Conservation (phyloP, 2,329 filamentous ascomycete species). For the Cercospora nicotianae region DNA sequence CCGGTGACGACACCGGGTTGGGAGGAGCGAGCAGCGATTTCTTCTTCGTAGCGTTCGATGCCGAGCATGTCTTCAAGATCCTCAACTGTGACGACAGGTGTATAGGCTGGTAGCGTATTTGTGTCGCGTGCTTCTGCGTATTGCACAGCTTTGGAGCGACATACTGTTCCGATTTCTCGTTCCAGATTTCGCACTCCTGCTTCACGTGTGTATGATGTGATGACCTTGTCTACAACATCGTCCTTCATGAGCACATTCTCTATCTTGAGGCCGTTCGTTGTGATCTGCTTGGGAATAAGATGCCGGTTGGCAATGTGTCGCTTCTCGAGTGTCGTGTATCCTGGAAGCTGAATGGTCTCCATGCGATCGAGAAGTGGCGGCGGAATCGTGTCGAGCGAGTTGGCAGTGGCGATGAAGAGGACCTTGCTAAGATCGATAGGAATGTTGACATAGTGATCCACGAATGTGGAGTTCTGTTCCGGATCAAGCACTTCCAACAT, state of each 20-base stretch:
- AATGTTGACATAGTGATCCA: slow-evolving; percentile 93
- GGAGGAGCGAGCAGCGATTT: slow-evolving; percentile 80
- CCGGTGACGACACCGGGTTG: slow-evolving; percentile 93
- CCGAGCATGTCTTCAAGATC: slow-evolving; percentile 91
- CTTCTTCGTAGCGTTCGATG: slow-evolving; percentile 90
- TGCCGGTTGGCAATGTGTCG: slow-evolving; percentile 90
- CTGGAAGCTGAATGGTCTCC: slow-evolving; percentile 91
- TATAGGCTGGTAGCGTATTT: slow-evolving; percentile 65
- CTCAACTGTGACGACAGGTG: slow-evolving; percentile 67
- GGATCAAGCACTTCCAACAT: slow-evolving; percentile 98
- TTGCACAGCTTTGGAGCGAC: slow-evolving; percentile 91
- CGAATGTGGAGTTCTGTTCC: slow-evolving; percentile 93
- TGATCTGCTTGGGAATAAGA: slow-evolving; percentile 93
- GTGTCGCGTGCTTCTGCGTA: slow-evolving; percentile 86
- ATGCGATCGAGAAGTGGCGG: slow-evolving; percentile 92
- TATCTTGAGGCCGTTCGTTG: slow-evolving; percentile 77
- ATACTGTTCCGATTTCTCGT: slow-evolving; percentile 91
- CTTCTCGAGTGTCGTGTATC: slow-evolving; percentile 97
- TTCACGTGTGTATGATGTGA: slow-evolving; percentile 94
- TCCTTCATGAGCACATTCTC: slow-evolving; percentile 75
- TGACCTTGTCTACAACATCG: slow-evolving; percentile 90
- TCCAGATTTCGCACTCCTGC: slow-evolving; percentile 94
- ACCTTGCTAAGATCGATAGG: slow-evolving; percentile 96
- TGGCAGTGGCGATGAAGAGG: slow-evolving; percentile 95
- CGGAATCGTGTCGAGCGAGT: slow-evolving; percentile 90